A percentile compares a stretch with the other conserved stretches of the same genome.
These are phyloP conservation scores for Chlorella sp. DNA, from an alignment of 139 green algal genomes.

Conservation along the genomic window DNA sequence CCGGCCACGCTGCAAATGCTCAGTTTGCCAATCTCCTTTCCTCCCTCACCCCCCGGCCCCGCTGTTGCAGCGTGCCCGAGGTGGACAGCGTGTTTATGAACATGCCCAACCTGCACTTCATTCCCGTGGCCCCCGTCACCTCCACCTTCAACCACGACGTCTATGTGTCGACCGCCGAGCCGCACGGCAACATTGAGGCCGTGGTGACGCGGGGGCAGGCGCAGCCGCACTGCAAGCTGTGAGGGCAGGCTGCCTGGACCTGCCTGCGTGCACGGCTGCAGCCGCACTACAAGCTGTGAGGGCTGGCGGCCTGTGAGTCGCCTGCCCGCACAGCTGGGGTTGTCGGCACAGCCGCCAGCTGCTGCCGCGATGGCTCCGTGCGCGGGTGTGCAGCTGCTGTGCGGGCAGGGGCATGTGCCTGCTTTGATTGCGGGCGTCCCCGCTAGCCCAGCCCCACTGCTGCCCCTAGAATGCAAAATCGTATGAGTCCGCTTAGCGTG, in stretches of 20 bases:
- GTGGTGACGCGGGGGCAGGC: slow-evolving; percentile 58
- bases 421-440: no score
- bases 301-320: not conserved
- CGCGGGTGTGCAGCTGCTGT: not conserved
- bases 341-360: no score
- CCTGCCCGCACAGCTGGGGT: no score
- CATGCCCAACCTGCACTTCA: slow-evolving; percentile 98
- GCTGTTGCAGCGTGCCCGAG: slow-evolving; percentile 50
- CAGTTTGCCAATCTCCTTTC: not conserved
- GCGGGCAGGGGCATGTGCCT: no score
- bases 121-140: slow-evolving; percentile 77
- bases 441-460: no score
- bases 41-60: not conserved
- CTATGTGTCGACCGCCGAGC: slow-evolving; percentile 93
- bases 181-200: slow-evolving; percentile 92
- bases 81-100: slow-evolving; percentile 89
- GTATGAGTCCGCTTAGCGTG: no score
- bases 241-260: not conserved
- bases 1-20: not conserved
- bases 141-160: slow-evolving; percentile 93
- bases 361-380: not conserved
- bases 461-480: no score
- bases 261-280: not conserved
- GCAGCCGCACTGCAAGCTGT: slow-evolving; percentile 58
- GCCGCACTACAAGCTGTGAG: not conserved